Conservation (phyloP, 2,329 filamentous ascomycete species). For the Colletotrichum truncatum region DNA sequence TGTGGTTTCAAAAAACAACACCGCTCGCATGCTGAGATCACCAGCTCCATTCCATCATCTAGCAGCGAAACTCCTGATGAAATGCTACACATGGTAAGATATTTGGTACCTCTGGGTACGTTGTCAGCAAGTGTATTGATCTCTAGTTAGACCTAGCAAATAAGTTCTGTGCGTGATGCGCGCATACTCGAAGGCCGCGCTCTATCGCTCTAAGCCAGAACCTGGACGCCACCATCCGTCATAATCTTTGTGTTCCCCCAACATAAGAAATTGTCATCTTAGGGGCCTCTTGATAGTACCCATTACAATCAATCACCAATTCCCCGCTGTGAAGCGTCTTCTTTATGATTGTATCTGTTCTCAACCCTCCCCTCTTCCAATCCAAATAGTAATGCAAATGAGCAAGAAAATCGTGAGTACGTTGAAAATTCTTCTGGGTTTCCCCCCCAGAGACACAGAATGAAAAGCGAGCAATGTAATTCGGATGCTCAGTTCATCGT, state of each 20-base stretch:
- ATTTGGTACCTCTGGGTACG: too few relatives aligned
- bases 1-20: too few relatives aligned
- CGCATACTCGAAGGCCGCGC: too few relatives aligned
- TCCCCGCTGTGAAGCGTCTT: constrained; percentile 21
- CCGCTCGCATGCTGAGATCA: too few relatives aligned
- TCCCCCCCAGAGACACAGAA: not conserved
- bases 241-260: not conserved
- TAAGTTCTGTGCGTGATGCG: too few relatives aligned
- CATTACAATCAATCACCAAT: not conserved
- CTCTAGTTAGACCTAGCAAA: not conserved
- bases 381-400: constrained; percentile 10
- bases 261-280: not conserved
- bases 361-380: not conserved
- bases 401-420: constrained; percentile 1
- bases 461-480: not conserved
- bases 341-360: not conserved
- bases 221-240: not conserved
- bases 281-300: not conserved
- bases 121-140: not conserved
- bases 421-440: not conserved
- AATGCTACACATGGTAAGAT: too few relatives aligned
- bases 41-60: too few relatives aligned
- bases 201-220: not conserved
- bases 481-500: not conserved
- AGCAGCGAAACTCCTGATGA: too few relatives aligned